Base-by-base conservation (phyloP, 495 filamentous ascomycete species). In the Lentithecium fluviatile region DNA sequence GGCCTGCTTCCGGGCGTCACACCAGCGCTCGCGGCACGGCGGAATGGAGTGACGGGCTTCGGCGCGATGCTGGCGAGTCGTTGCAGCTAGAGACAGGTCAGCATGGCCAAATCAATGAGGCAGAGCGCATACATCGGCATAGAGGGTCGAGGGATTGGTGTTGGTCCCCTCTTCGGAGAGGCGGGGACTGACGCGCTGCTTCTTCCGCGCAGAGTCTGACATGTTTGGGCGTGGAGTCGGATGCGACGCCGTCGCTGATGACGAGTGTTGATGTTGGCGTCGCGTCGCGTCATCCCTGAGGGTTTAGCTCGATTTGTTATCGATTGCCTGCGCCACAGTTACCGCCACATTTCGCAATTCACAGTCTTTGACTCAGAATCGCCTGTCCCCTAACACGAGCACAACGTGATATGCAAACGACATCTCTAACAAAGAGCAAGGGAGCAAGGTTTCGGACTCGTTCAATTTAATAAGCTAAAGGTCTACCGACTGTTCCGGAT, bases 31-130 rank as follows among this genome's bases (percentile, higher is more conserved):
- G 60, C 42, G 7, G 63, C 58, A 11, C 74, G 71, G 45, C 70
- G 68, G 23, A 64, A 49, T 19, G 77, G 76, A 23, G 77, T 78
- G 19, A 70, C 60, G 6, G 76, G 72, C 38, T 66, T 70, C 15
- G 65, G 70, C 12, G 76, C 69, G 26, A 75, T 54, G 4, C 65
- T 62, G 0, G 74, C 73, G 38, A 78, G 53, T 40, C 73, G 69
- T 47, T 60, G 72, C 19, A 76, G 65, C 68, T 74, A 56, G 19
- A 48, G 51, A 43, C 23, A 21, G 13, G 52, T 43, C 49, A 51
- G 40, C n/a, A 58, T 20, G 32, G 20, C 49, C 25, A 15, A 6
- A 29, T 23, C 17, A 13, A 34, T 36, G 8, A 13, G 4, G 32
- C 21, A 36, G 25, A 12, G 45, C 11, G 53, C 72, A 58, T 42